A percentile compares a stretch with the other conserved stretches of the same genome.
Evolutionary conservation across 208 protist genomes (phyloP).

Genomic region (Trichomonas tenax): DNA sequence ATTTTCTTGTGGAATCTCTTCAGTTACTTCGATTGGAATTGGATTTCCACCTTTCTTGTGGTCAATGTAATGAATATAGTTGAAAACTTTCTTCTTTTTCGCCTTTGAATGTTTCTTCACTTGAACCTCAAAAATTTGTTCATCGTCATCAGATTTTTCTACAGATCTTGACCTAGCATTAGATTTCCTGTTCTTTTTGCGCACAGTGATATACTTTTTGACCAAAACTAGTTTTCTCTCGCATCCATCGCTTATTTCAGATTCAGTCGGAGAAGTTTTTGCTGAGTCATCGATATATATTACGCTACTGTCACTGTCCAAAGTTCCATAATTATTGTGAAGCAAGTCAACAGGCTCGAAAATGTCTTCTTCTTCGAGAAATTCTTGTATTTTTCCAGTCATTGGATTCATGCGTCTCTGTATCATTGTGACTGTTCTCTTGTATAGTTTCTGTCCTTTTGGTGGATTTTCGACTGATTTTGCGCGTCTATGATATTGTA

Average conservation of each 20-base stretch:
- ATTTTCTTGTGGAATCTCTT: neutral
- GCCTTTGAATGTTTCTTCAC: neutral
- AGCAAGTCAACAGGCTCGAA: neutral
- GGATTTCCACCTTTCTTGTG: neutral
- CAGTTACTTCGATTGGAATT: neutral
- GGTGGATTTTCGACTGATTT: neutral
- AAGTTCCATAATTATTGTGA: neutral
- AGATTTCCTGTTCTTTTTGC: neutral
- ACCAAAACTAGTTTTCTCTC: neutral
- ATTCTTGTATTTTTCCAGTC: neutral
- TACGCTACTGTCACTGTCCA: neutral
- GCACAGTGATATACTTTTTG: neutral
- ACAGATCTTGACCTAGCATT: neutral
- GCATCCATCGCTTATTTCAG: neutral
- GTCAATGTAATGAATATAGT: neutral
- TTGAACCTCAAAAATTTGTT: neutral
- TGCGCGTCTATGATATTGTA: too few species aligned
- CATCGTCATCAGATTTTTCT: neutral
- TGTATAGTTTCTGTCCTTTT: neutral
- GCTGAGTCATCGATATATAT: neutral
- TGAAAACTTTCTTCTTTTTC: neutral
- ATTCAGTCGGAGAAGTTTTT: neutral
- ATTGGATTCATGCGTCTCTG: neutral
- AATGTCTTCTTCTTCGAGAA: neutral
- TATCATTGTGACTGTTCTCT: neutral